Evolutionary conservation across 306 rosid species (phyloP).

Genomic region (Cucurbita argyrosperma): DNA sequence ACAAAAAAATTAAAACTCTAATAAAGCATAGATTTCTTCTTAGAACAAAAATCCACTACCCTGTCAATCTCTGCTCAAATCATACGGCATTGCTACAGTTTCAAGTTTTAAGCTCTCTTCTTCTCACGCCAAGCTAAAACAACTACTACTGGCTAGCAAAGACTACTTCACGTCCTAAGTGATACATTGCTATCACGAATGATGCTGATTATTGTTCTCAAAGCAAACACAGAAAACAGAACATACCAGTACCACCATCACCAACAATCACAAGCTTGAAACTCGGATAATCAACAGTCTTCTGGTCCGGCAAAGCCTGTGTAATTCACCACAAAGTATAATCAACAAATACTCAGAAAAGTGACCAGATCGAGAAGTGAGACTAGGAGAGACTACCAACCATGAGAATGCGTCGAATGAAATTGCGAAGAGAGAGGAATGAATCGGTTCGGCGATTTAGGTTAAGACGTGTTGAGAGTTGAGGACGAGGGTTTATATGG

Average conservation of each 20-base stretch:
- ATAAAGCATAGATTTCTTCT: too few relatives aligned
- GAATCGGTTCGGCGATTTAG: background rate
- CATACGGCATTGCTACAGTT: background rate
- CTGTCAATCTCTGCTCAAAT: background rate
- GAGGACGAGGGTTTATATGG: background rate
- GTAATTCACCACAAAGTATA: background rate
- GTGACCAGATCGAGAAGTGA: background rate
- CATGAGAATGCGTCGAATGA: background rate
- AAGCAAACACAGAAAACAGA: background rate
- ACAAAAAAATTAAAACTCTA: background rate
- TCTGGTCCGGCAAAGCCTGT: constrained; percentile 1
- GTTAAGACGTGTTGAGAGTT: background rate
- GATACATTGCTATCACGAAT: background rate
- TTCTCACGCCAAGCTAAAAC: background rate
- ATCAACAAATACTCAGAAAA: background rate
- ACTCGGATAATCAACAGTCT: constrained; percentile 33
- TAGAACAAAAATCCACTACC: background rate
- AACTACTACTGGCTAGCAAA: background rate
- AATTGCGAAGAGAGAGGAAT: background rate
- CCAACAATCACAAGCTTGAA: constrained; percentile 71
- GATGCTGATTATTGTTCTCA: background rate
- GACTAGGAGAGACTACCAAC: background rate
- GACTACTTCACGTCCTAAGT: background rate
- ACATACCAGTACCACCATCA: constrained; percentile 62
- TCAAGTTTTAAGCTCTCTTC: background rate